Percentiles rank a stretch among this genome's conserved stretches.
These are phyloP conservation scores for Salicornia ramosissima DNA, from an alignment of 148 eudicot genomes.

Conservation along the genomic window DNA sequence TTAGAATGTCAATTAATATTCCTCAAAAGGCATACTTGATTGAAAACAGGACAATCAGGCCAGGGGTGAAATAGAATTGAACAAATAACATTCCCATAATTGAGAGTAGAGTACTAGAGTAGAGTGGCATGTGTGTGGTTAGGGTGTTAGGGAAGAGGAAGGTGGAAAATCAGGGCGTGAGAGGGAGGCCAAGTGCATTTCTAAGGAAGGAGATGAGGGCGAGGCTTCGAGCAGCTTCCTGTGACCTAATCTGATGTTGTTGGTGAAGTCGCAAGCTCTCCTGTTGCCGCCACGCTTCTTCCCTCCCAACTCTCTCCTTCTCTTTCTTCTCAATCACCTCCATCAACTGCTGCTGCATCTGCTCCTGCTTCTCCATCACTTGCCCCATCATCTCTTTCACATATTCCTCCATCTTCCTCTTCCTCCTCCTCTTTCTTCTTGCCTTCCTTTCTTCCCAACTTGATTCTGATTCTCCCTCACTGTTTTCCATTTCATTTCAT, in stretches of 20 bases:
- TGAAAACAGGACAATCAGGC: too few species aligned
- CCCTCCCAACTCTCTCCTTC: slow-evolving; percentile 37
- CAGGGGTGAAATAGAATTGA: too few species aligned
- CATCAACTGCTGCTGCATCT: slow-evolving; percentile 50
- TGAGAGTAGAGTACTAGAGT: too few species aligned
- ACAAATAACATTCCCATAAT: too few species aligned
- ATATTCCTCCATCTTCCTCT: slow-evolving; percentile 28
- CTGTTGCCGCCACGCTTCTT: slow-evolving; percentile 45
- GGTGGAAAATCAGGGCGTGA: too few species aligned
- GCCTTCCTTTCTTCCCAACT: background rate
- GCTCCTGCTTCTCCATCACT: slow-evolving; percentile 45
- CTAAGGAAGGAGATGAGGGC: slow-evolving; percentile 46
- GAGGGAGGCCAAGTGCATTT: slow-evolving; percentile 21
- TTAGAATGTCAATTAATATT: too few species aligned
- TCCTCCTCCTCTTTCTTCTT: slow-evolving; percentile 28
- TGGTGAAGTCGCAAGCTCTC: slow-evolving; percentile 38
- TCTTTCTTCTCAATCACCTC: slow-evolving; percentile 41
- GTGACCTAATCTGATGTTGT: slow-evolving; percentile 31
- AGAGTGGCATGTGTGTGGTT: too few species aligned
- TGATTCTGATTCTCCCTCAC: slow-evolving; percentile 12
- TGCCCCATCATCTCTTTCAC: slow-evolving; percentile 34
- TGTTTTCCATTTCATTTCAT: slow-evolving; percentile 34
- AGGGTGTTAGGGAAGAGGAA: too few species aligned
- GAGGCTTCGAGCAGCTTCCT: slow-evolving; percentile 42
- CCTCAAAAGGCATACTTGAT: too few species aligned